These are phyloP conservation scores for Phytopythium ostracodes DNA, from an alignment of 352 stramenopile genomes.

Conservation along the genomic window DNA sequence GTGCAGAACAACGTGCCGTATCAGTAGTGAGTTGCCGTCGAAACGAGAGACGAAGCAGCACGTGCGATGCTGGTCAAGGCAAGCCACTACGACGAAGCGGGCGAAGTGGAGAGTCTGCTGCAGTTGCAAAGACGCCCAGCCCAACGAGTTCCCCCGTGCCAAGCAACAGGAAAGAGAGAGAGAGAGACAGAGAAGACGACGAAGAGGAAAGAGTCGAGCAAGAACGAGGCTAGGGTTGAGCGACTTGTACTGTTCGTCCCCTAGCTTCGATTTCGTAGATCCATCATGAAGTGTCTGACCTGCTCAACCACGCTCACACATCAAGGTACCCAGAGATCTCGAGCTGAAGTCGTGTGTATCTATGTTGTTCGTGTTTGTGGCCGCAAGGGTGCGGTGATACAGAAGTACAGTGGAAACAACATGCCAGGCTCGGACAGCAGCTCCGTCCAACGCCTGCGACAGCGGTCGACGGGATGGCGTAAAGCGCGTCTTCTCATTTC, in stretches of 20 bases:
- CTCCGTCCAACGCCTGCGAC: neutral
- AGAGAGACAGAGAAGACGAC: too few species aligned
- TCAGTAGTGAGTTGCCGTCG: conserved; percentile 29
- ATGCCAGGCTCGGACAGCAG: neutral
- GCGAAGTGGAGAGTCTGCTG: neutral
- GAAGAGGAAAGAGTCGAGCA: neutral
- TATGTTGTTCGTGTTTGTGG: neutral
- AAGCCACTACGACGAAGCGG: neutral
- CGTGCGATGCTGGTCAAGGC: neutral
- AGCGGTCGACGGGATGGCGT: neutral
- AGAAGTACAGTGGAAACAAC: too few species aligned
- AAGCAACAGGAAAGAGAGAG: neutral
- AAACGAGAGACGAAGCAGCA: neutral
- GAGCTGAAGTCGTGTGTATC: neutral
- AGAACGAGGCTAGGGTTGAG: neutral
- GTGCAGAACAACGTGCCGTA: conserved; percentile 59
- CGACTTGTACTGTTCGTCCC: too few species aligned
- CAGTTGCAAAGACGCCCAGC: too few species aligned
- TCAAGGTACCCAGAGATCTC: too few species aligned
- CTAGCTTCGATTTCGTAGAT: too few species aligned
- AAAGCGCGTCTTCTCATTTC: neutral
- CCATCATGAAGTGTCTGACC: too few species aligned
- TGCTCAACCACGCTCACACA: too few species aligned
- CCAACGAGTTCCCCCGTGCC: too few species aligned
- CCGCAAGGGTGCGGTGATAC: too few species aligned